Evolutionary conservation across 352 stramenopile genomes (phyloP).

Genomic region (Pseudoperonospora humuli): DNA sequence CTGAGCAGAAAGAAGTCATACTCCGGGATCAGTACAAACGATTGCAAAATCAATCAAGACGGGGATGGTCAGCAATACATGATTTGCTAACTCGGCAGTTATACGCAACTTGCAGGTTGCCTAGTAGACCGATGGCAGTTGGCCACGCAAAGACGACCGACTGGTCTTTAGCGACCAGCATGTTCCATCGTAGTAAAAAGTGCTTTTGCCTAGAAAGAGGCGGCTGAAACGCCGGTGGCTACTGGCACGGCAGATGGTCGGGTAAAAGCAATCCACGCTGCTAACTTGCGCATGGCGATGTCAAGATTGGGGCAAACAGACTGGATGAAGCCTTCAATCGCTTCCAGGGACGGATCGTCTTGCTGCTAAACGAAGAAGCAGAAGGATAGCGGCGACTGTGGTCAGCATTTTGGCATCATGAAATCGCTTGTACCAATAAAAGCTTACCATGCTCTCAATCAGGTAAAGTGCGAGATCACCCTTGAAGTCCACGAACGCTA

Average conservation of each 20-base stretch:
- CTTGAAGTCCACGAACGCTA: slow-evolving; percentile 87
- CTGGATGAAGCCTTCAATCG: slow-evolving; percentile 3
- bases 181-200: background rate
- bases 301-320: background rate
- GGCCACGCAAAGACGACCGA: background rate
- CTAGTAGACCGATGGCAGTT: no score
- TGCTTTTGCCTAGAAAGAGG: background rate
- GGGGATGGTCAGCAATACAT: no score
- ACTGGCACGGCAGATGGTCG: slow-evolving; percentile 3
- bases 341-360: slow-evolving; percentile 1
- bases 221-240: background rate
- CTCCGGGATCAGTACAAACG: no score
- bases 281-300: background rate
- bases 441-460: slow-evolving; percentile 78
- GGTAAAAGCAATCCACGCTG: background rate
- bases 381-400: slow-evolving; percentile 4
- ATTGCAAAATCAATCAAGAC: no score
- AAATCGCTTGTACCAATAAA: background rate
- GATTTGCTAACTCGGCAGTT: no score
- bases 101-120: no score
- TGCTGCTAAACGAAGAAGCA: slow-evolving; percentile 4
- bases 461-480: slow-evolving; percentile 81
- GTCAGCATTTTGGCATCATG: slow-evolving; percentile 7
- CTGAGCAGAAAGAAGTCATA: no score
- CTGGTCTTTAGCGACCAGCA: background rate